These are phyloP conservation scores for Fusarium sp. DNA, from an alignment of 2,329 filamentous ascomycete genomes.

Conservation along the genomic window DNA sequence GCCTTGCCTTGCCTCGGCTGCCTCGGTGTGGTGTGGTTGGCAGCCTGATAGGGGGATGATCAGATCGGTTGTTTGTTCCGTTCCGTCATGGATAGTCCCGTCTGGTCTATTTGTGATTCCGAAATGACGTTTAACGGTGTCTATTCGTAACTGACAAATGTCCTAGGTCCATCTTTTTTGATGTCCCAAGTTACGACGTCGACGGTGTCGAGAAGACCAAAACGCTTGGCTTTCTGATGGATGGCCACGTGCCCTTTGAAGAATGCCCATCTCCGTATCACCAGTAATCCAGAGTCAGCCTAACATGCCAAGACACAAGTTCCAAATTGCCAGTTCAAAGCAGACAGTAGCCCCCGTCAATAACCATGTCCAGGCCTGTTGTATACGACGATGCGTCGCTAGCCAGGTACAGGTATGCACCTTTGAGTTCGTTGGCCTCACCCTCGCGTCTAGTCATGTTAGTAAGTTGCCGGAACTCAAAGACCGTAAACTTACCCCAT, in stretches of 20 bases:
- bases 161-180: background rate
- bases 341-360: conserved; percentile 79
- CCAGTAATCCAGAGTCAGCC: background rate
- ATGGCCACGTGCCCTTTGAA: background rate
- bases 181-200: conserved; percentile 5
- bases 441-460: conserved; percentile 71
- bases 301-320: background rate
- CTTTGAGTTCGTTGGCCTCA: conserved; percentile 80
- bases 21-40: background rate
- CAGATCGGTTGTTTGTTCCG: background rate
- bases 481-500: conserved; percentile 69
- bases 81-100: background rate
- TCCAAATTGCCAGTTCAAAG: conserved; percentile 51
- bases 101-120: background rate
- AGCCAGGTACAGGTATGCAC: conserved; percentile 83
- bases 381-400: conserved; percentile 87
- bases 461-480: conserved; percentile 12
- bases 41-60: background rate
- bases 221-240: background rate
- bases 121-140: conserved; percentile 6
- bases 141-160: background rate
- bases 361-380: conserved; percentile 78
- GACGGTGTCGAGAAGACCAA: background rate
- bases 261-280: background rate
- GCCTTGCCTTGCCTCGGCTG: background rate